A percentile compares a stretch with the other conserved stretches of the same genome.
phyloP scores from a whole-genome alignment of 2,329 filamentous ascomycete species.

The Diaporthe ampelina region DNA sequence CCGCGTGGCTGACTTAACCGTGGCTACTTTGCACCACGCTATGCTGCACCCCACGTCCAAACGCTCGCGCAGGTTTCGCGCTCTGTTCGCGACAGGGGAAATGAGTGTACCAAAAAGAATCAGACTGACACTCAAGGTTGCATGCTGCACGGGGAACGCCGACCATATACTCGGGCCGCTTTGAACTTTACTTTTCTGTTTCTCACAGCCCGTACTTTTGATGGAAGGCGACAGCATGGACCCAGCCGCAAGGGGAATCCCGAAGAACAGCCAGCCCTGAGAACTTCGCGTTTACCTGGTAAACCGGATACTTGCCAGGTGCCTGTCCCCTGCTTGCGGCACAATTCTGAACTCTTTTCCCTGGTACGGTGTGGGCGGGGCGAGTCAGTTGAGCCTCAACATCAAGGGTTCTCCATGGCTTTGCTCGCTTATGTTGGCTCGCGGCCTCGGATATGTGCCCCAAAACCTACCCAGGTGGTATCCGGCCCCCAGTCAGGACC shows the following conservation, averaged over 20 bases:
- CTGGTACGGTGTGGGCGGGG: not conserved
- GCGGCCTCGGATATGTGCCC: not conserved
- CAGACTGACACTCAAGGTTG: not conserved
- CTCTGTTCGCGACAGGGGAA: conserved; percentile 27
- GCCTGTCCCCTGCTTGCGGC: not conserved
- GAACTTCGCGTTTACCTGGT: not conserved
- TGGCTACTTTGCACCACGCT: not conserved
- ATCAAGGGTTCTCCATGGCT: conserved; percentile 15
- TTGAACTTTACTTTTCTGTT: not conserved
- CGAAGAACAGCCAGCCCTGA: not conserved
- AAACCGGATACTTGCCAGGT: not conserved
- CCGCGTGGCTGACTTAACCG: conserved; percentile 4
- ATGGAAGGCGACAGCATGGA: not conserved
- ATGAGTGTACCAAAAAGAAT: not conserved
- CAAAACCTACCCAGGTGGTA: not conserved
- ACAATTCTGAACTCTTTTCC: not conserved
- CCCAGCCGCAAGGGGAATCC: not conserved
- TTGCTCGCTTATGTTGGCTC: not conserved
- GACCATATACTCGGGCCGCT: not conserved
- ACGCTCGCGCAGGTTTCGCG: conserved; percentile 34
- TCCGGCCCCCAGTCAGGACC: conserved; percentile 2
- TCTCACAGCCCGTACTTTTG: not conserved
- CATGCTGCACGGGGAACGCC: not conserved
- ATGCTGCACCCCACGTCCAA: conserved; percentile 15
- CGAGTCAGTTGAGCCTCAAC: conserved; percentile 39